These are phyloP conservation scores for Colletotrichum sp. DNA, from an alignment of 2,329 filamentous ascomycete genomes.

Conservation along the genomic window DNA sequence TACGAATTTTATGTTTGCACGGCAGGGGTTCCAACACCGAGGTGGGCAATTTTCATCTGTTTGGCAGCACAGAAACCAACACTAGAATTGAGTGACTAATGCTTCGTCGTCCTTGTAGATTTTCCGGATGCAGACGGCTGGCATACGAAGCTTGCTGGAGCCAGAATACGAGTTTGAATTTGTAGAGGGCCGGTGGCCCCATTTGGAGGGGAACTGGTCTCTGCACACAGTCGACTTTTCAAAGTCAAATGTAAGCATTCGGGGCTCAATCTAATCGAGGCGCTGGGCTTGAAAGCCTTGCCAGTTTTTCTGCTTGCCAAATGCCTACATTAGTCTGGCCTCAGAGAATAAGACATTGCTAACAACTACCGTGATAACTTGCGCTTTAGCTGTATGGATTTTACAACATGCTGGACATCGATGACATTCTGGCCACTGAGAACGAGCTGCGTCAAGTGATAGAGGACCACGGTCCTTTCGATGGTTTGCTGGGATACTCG, in stretches of 20 bases:
- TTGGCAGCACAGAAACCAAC: neutral
- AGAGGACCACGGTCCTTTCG: neutral
- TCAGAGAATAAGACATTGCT: neutral
- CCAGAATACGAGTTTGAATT: conserved; percentile 1
- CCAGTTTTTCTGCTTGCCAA: neutral
- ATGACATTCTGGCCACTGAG: neutral
- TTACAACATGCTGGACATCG: neutral
- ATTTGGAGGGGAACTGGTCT: neutral
- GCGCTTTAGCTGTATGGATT: neutral
- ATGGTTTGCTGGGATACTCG: neutral
- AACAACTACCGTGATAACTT: neutral
- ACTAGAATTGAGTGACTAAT: too few relatives aligned
- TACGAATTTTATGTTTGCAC: neutral
- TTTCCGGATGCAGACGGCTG: neutral
- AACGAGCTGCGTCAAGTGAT: neutral
- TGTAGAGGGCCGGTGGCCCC: neutral
- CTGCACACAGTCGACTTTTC: neutral
- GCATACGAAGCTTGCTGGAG: neutral
- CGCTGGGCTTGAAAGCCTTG: neutral
- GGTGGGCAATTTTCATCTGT: neutral
- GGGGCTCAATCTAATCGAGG: neutral
- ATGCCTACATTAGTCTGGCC: neutral
- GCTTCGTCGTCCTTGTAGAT: neutral
- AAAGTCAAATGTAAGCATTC: neutral
- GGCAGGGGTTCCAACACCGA: neutral